These are phyloP conservation scores for Coffea canephora DNA, from an alignment of 257 asterid genomes.

Conservation along the genomic window DNA sequence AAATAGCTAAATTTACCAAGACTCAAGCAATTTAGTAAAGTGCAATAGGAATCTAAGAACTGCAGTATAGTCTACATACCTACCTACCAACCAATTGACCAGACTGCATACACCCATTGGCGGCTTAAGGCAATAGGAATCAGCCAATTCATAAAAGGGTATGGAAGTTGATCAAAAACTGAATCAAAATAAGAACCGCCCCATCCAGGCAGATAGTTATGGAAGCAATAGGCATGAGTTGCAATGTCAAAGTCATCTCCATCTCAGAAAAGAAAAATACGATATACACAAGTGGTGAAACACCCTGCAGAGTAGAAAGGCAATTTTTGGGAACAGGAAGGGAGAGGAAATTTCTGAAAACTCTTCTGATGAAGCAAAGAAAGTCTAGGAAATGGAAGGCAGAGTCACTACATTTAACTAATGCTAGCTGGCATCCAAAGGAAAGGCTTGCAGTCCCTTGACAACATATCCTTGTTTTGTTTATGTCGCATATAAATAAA, in stretches of 20 bases:
- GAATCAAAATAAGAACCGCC: background rate
- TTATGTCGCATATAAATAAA: background rate
- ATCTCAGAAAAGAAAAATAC: background rate
- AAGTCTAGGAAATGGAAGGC: background rate
- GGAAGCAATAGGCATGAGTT: background rate
- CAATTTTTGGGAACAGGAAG: background rate
- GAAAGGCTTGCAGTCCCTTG: too few relatives aligned
- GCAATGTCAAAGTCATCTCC: background rate
- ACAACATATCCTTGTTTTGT: too few relatives aligned
- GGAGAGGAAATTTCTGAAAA: background rate
- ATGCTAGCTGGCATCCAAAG: background rate
- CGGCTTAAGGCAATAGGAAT: conserved; percentile 1
- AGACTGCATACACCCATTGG: background rate
- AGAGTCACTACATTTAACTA: too few relatives aligned
- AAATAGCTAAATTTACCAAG: background rate
- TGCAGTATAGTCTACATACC: background rate
- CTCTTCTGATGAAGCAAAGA: background rate
- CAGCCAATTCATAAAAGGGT: background rate
- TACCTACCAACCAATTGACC: background rate
- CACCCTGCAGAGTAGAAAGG: background rate
- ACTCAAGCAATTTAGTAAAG: background rate
- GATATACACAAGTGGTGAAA: background rate
- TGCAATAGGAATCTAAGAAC: background rate
- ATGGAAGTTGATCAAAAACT: background rate
- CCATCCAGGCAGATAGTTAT: background rate